phyloP scores from a whole-genome alignment of 2,329 filamentous ascomycete genomes.

The Ascochyta koolunga region DNA sequence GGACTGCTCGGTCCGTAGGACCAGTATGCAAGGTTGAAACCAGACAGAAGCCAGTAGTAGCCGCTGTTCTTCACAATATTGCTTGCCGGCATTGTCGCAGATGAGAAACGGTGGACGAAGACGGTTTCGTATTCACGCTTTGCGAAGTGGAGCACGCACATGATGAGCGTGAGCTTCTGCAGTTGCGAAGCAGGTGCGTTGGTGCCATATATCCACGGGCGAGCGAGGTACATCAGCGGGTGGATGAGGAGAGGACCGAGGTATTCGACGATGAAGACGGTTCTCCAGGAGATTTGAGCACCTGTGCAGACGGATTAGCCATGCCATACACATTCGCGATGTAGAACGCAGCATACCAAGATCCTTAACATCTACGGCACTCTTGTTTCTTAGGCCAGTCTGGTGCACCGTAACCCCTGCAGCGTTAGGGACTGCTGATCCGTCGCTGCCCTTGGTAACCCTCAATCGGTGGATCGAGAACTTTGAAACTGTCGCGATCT shows the following conservation, averaged over 20 bases:
- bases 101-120: slow-evolving; percentile 93
- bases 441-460: slow-evolving; percentile 69
- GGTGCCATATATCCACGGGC: slow-evolving; percentile 72
- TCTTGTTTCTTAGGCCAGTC: slow-evolving; percentile 64
- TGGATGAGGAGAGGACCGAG: slow-evolving; percentile 90
- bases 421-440: slow-evolving; percentile 62
- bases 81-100: slow-evolving; percentile 86
- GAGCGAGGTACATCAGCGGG: slow-evolving; percentile 71
- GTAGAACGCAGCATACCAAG: slow-evolving; percentile 65
- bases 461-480: slow-evolving; percentile 65
- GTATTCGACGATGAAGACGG: slow-evolving; percentile 95
- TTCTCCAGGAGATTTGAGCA: slow-evolving; percentile 87
- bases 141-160: slow-evolving; percentile 83
- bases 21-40: slow-evolving; percentile 80
- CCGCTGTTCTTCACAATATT: slow-evolving; percentile 96
- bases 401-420: slow-evolving; percentile 59
- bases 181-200: slow-evolving; percentile 62
- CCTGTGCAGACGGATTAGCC: slow-evolving; percentile 58
- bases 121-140: slow-evolving; percentile 96
- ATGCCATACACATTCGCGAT: neutral
- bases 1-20: slow-evolving; percentile 79
- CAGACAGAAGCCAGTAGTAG: slow-evolving; percentile 91
- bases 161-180: slow-evolving; percentile 75
- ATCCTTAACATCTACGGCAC: slow-evolving; percentile 84
- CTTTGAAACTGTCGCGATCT: slow-evolving; percentile 60